These are phyloP conservation scores for Chamaecyparis obtusa DNA, from an alignment of 75 land plant genomes.

Conservation along the genomic window DNA sequence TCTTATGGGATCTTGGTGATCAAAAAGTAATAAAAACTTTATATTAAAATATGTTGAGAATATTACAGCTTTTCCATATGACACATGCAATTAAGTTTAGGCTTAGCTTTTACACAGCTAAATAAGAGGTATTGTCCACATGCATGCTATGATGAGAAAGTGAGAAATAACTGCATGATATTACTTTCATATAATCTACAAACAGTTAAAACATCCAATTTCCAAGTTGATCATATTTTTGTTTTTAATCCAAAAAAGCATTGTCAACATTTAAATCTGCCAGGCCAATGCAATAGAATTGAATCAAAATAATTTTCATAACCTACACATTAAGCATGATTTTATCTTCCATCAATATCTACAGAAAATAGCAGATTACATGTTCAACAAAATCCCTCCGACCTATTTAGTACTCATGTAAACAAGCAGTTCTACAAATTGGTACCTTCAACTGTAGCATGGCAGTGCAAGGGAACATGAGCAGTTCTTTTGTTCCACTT, in stretches of 20 bases:
- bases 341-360: neutral
- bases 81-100: neutral
- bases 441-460: slow-evolving; percentile 78
- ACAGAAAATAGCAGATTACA: neutral
- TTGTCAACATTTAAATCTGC: neutral
- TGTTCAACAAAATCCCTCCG: neutral
- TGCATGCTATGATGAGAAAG: neutral
- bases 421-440: neutral
- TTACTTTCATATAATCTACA: neutral
- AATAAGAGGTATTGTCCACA: neutral
- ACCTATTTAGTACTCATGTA: neutral
- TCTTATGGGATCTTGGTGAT: too few species aligned
- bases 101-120: neutral
- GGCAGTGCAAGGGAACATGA: slow-evolving; percentile 85
- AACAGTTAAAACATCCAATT: neutral
- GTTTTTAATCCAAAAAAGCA: neutral
- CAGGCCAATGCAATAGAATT: neutral
- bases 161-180: neutral
- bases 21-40: too few species aligned
- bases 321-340: neutral
- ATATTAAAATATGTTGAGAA: too few species aligned
- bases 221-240: neutral
- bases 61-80: neutral
- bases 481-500: slow-evolving; percentile 82
- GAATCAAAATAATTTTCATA: neutral